A percentile compares a stretch with the other conserved stretches of the same genome.
Evolutionary conservation across 2,329 filamentous ascomycete genomes (phyloP).

Genomic region (Lecanicillium sp.): DNA sequence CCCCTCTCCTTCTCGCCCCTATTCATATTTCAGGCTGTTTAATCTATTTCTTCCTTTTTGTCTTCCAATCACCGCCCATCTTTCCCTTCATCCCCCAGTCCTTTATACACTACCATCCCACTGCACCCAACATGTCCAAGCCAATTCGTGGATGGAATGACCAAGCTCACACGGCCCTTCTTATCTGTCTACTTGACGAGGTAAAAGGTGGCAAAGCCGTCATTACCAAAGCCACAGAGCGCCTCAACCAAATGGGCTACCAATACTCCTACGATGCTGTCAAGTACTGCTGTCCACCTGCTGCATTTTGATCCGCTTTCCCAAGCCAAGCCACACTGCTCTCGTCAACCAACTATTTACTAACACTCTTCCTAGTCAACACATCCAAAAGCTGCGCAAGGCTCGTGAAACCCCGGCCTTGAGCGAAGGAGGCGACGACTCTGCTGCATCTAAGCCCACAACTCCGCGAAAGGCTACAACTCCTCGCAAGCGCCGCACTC

Average conservation of each 20-base stretch:
- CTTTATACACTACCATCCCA: constrained; percentile 1
- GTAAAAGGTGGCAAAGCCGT: constrained; percentile 24
- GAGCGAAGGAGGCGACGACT: constrained; percentile 10
- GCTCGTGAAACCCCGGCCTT: constrained; percentile 20
- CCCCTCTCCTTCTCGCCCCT: constrained; percentile 4
- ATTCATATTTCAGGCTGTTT: not conserved
- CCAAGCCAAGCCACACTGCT: not conserved
- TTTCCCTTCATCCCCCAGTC: not conserved
- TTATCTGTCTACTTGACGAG: constrained; percentile 27
- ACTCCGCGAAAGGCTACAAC: constrained; percentile 18
- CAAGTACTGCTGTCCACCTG: constrained; percentile 22
- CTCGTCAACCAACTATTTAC: not conserved
- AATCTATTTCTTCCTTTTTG: constrained; percentile 5
- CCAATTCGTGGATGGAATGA: constrained; percentile 24
- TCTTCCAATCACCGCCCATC: constrained; percentile 6
- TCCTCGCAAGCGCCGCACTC: constrained; percentile 21
- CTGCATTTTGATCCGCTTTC: constrained; percentile 1
- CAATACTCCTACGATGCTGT: constrained; percentile 29
- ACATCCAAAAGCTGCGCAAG: constrained; percentile 36
- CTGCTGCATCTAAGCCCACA: constrained; percentile 9
- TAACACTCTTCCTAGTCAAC: constrained; percentile 26
- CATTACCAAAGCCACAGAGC: constrained; percentile 22
- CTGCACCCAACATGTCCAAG: constrained; percentile 15
- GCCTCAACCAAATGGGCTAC: constrained; percentile 26
- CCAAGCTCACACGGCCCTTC: constrained; percentile 28